Conservation (phyloP, 768 basidiomycete genomes). For the Suillus placidus region DNA sequence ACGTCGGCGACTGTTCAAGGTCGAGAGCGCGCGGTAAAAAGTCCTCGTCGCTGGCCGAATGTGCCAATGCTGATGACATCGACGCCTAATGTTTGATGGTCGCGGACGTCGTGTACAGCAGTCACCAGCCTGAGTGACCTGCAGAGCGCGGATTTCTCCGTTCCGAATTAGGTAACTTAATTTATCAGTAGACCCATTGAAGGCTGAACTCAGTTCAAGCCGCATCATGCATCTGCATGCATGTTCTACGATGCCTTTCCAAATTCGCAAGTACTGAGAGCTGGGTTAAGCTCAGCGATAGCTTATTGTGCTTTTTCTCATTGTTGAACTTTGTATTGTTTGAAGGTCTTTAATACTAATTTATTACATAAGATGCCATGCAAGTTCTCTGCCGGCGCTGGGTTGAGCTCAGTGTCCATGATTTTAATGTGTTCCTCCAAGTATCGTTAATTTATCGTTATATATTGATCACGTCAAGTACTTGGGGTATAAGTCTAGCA, state of each 20-base stretch:
- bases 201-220: too few species aligned
- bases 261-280: background rate
- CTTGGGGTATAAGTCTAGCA: background rate
- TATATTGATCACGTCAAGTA: background rate
- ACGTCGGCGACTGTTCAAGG: conserved; percentile 15
- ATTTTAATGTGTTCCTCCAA: background rate
- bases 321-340: background rate
- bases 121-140: background rate
- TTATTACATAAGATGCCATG: background rate
- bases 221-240: too few species aligned
- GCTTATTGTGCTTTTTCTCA: background rate
- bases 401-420: too few species aligned
- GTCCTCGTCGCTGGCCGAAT: background rate
- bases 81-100: background rate
- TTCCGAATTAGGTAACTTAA: background rate
- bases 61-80: background rate
- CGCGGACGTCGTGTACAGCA: background rate
- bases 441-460: background rate
- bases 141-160: background rate
- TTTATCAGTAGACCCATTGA: background rate
- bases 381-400: background rate
- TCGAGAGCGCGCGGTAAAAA: background rate
- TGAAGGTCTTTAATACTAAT: background rate
- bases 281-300: background rate
- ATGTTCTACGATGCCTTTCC: background rate